Percentiles rank a stretch among this genome's conserved stretches.
These are phyloP conservation scores for Myxozyma nipponensis DNA, from an alignment of 805 yeast genomes.

Conservation along the genomic window DNA sequence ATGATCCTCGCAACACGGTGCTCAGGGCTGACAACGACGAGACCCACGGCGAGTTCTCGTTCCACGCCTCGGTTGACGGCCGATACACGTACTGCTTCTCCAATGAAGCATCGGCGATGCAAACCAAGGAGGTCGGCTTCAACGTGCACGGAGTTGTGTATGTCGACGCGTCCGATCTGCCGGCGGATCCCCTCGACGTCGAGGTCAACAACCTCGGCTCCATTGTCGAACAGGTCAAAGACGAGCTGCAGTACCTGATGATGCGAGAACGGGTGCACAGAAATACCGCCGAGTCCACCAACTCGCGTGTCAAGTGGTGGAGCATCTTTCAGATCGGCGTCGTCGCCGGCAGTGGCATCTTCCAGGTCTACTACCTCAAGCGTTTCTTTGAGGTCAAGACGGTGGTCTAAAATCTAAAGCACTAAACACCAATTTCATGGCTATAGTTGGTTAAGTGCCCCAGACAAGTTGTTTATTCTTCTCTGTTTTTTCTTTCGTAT, in stretches of 20 bases:
- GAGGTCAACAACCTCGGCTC: conserved; percentile 74
- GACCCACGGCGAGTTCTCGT: conserved; percentile 76
- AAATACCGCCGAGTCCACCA: conserved; percentile 97
- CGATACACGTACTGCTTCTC: conserved; percentile 86
- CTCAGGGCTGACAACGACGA: conserved; percentile 48
- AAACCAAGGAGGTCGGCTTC: conserved; percentile 87
- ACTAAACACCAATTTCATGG: background rate
- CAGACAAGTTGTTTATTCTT: background rate
- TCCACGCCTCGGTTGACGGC: conserved; percentile 65
- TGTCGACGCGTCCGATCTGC: conserved; percentile 51
- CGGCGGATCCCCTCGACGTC: conserved; percentile 53
- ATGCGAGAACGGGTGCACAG: conserved; percentile 97
- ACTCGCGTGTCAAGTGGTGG: conserved; percentile 98
- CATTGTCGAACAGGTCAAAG: conserved; percentile 79
- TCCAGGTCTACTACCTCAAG: conserved; percentile 90
- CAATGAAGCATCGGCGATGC: conserved; percentile 65
- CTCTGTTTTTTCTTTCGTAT: background rate
- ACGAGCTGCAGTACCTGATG: conserved; percentile 84
- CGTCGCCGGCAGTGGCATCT: conserved; percentile 79
- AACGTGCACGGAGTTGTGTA: conserved; percentile 91
- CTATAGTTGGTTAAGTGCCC: background rate
- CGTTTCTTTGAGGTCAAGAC: conserved; percentile 94
- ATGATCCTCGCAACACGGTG: conserved; percentile 50
- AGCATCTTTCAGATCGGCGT: conserved; percentile 84
- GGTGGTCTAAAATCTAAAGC: conserved; percentile 52